Evolutionary conservation across 2,329 filamentous ascomycete species (phyloP).

Genomic region (Diatrype stigma): DNA sequence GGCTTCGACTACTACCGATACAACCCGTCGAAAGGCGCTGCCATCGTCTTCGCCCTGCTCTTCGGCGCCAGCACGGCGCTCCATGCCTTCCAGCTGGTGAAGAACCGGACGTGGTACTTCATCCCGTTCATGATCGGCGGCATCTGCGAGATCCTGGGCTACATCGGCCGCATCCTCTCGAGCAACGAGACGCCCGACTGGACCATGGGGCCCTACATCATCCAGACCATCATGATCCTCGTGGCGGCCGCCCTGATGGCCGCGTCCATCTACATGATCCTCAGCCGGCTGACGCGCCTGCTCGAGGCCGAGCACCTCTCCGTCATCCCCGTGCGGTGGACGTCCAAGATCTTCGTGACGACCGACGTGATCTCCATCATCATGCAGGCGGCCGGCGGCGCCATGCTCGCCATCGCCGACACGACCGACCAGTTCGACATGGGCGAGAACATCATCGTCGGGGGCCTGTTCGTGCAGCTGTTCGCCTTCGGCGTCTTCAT

Average conservation of each 20-base stretch:
- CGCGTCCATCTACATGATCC: conserved; percentile 34
- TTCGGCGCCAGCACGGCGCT: conserved; percentile 35
- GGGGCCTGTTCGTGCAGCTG: conserved; percentile 45
- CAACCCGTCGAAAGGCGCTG: conserved; percentile 39
- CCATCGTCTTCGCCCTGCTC: conserved; percentile 37
- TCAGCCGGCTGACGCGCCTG: conserved; percentile 26
- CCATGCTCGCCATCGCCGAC: conserved; percentile 31
- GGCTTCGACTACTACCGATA: conserved; percentile 38
- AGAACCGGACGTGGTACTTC: conserved; percentile 46
- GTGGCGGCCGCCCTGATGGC: conserved; percentile 21
- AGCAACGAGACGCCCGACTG: background rate
- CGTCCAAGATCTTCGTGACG: conserved; percentile 43
- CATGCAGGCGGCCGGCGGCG: conserved; percentile 39
- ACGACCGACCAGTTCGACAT: conserved; percentile 22
- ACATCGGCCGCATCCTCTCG: conserved; percentile 2
- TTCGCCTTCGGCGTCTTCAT: conserved; percentile 47
- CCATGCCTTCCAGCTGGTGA: conserved; percentile 36
- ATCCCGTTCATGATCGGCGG: conserved; percentile 50
- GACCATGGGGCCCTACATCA: conserved; percentile 14
- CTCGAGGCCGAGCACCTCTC: conserved; percentile 12
- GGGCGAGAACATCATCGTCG: conserved; percentile 41
- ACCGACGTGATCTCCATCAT: conserved; percentile 41
- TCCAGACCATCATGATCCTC: conserved; percentile 18
- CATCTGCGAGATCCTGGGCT: conserved; percentile 34
- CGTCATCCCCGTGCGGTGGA: conserved; percentile 20